Evolutionary conservation across 352 stramenopile genomes (phyloP).

Genomic region (Blastocystis sp.): DNA sequence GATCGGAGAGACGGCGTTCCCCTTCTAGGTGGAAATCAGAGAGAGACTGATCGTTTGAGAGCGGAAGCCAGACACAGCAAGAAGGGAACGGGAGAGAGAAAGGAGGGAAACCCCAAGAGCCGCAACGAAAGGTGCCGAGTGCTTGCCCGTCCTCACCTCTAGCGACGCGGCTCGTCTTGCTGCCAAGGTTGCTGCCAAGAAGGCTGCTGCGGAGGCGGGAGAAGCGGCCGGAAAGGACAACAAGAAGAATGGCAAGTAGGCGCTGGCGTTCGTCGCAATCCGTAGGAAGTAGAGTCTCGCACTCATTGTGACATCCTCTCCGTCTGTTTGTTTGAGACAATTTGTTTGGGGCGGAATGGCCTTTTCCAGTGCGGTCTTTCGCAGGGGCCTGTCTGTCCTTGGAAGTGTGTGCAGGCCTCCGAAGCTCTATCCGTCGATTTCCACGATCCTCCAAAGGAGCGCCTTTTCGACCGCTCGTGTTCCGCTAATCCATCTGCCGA

Average conservation of each 20-base stretch:
- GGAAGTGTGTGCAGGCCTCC: neutral
- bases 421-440: neutral
- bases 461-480: too few relatives aligned
- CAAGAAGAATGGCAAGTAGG: slow-evolving; percentile 63
- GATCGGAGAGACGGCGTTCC: too few relatives aligned
- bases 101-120: slow-evolving; percentile 50
- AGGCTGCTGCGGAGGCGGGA: slow-evolving; percentile 19
- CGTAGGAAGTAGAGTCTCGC: neutral
- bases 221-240: neutral
- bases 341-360: slow-evolving; percentile 29
- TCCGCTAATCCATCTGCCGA: too few relatives aligned
- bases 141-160: neutral
- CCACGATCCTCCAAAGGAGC: neutral
- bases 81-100: slow-evolving; percentile 57
- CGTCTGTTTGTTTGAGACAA: slow-evolving; percentile 35
- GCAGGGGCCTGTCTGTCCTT: too few relatives aligned
- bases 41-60: slow-evolving; percentile 52
- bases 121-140: slow-evolving; percentile 41
- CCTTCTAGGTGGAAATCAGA: slow-evolving; percentile 44
- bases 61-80: slow-evolving; percentile 44
- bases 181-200: slow-evolving; percentile 54
- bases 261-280: neutral
- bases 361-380: slow-evolving; percentile 9
- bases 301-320: neutral
- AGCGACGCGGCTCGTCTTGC: slow-evolving; percentile 62